Conservation (phyloP, 1,139 yeast genomes). For the Geotrichum candidum region DNA sequence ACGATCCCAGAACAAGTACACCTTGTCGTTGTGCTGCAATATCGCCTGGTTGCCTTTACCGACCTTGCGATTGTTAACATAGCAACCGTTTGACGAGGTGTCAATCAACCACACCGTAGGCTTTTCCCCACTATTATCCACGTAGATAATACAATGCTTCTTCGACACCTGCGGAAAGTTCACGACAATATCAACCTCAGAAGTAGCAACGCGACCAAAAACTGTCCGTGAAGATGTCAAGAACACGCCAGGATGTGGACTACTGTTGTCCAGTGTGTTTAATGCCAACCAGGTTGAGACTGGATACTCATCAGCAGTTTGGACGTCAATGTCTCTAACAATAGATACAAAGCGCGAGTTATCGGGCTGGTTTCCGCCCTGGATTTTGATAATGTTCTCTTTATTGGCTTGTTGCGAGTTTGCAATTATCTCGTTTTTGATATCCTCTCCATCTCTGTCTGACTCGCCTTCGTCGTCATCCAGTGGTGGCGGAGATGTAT, state of each 20-base stretch:
- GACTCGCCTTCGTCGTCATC: constrained; percentile 6
- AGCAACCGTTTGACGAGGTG: constrained; percentile 73
- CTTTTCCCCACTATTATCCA: constrained; percentile 33
- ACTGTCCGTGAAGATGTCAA: constrained; percentile 34
- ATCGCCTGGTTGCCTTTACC: constrained; percentile 59
- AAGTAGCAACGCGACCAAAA: constrained; percentile 32
- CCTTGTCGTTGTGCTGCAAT: constrained; percentile 56
- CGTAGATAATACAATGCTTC: constrained; percentile 63
- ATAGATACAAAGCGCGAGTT: constrained; percentile 11
- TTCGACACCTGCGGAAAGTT: constrained; percentile 76
- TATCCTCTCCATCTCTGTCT: constrained; percentile 8
- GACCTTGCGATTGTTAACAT: constrained; percentile 52
- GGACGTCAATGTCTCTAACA: constrained; percentile 25
- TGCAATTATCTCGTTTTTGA: constrained; percentile 3
- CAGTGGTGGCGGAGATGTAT: neutral
- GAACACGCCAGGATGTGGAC: constrained; percentile 44
- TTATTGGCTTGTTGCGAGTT: constrained; percentile 2
- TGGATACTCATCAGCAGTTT: constrained; percentile 30
- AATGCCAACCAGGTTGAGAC: constrained; percentile 48
- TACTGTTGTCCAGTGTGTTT: constrained; percentile 40
- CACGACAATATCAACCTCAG: constrained; percentile 47
- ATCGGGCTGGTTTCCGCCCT: neutral
- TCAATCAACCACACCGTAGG: constrained; percentile 65
- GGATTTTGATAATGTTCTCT: neutral
- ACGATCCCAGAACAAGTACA: constrained; percentile 61